These are phyloP conservation scores for Epichloe sylvatica DNA, from an alignment of 2,329 filamentous ascomycete genomes.

Conservation along the genomic window DNA sequence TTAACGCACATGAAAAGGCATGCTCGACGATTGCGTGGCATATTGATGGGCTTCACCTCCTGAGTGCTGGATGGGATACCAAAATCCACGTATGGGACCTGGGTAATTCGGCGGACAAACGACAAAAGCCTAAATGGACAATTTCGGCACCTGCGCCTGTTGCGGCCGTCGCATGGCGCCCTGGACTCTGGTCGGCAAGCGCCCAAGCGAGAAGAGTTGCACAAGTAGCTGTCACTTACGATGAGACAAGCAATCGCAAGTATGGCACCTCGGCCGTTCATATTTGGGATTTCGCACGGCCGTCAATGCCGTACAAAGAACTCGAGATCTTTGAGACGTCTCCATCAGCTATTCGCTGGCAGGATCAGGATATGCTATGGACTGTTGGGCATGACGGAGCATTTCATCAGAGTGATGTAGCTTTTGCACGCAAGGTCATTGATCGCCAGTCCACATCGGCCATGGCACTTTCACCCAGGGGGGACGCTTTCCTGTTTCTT, in stretches of 20 bases:
- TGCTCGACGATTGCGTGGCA: conserved; percentile 53
- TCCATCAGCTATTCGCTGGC: conserved; percentile 47
- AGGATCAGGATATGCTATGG: conserved; percentile 51
- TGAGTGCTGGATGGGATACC: conserved; percentile 48
- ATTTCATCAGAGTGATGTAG: conserved; percentile 52
- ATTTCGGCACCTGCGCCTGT: conserved; percentile 48
- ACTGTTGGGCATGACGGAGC: conserved; percentile 47
- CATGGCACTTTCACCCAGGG: conserved; percentile 44
- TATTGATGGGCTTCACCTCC: conserved; percentile 50
- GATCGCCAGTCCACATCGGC: conserved; percentile 48
- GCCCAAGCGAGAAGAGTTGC: conserved; percentile 45
- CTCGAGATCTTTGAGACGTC: conserved; percentile 46
- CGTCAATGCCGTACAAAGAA: conserved; percentile 53
- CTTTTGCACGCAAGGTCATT: conserved; percentile 48
- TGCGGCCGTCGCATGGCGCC: conserved; percentile 46
- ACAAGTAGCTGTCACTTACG: conserved; percentile 48
- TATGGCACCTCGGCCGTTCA: conserved; percentile 47
- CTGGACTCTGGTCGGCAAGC: conserved; percentile 50
- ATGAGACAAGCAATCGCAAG: conserved; percentile 38
- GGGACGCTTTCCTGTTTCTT: conserved; percentile 45
- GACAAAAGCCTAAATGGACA: conserved; percentile 50
- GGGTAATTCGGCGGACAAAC: conserved; percentile 43
- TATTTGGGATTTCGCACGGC: conserved; percentile 54
- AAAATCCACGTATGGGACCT: conserved; percentile 54
- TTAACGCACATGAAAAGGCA: conserved; percentile 47